These are phyloP conservation scores for Metarhizium humberi DNA, from an alignment of 2,329 filamentous ascomycete species.

Conservation along the genomic window DNA sequence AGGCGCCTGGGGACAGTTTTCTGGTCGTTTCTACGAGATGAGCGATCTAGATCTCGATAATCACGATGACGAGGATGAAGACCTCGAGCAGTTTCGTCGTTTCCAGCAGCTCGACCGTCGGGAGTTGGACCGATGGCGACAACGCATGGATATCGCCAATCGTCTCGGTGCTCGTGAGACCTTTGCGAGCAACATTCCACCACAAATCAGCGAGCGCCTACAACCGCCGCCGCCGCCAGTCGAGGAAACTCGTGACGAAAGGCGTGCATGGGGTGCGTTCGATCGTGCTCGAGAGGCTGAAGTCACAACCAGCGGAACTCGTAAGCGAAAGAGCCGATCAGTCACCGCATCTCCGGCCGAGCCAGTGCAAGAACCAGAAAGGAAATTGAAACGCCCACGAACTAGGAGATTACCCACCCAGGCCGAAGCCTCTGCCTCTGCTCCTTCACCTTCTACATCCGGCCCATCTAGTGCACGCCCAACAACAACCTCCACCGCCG, in stretches of 20 bases:
- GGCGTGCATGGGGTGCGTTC: constrained; percentile 81
- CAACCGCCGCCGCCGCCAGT: constrained; percentile 46
- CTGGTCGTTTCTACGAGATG: constrained; percentile 52
- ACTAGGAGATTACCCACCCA: constrained; percentile 55
- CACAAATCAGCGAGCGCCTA: constrained; percentile 51
- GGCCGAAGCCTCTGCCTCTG: constrained; percentile 37
- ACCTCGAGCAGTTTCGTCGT: constrained; percentile 46
- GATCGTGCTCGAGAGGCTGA: constrained; percentile 72
- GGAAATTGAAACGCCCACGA: constrained; percentile 79
- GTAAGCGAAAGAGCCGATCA: constrained; percentile 68
- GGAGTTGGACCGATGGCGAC: constrained; percentile 68
- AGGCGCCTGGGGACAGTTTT: constrained; percentile 66
- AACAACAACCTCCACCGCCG: constrained; percentile 6
- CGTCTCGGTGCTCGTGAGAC: constrained; percentile 66
- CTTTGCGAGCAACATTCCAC: constrained; percentile 54
- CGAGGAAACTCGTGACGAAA: constrained; percentile 68
- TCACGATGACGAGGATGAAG: constrained; percentile 57
- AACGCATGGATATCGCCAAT: constrained; percentile 72
- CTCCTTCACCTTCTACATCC: constrained; percentile 20
- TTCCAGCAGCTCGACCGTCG: constrained; percentile 46
- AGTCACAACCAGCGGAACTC: constrained; percentile 36
- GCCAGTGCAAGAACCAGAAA: constrained; percentile 60
- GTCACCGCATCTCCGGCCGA: constrained; percentile 62
- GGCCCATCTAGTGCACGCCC: constrained; percentile 17
- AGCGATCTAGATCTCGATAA: constrained; percentile 32